Evolutionary conservation across 805 yeast species (phyloP).

Genomic region (Spathaspora arborariae): DNA sequence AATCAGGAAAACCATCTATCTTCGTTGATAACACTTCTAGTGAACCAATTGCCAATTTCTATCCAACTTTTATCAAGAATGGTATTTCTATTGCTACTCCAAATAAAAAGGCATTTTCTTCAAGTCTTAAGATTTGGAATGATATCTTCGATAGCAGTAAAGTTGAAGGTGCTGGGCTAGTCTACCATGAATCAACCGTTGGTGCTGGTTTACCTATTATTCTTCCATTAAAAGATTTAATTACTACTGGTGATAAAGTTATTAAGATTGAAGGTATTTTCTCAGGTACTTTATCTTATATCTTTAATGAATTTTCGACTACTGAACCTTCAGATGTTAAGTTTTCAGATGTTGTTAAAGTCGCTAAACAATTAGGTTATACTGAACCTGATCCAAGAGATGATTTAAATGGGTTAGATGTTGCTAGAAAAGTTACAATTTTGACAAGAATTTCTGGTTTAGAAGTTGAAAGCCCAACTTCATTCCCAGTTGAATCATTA

Average conservation of each 20-base stretch:
- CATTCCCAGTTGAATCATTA: slow-evolving; percentile 91
- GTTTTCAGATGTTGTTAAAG: slow-evolving; percentile 85
- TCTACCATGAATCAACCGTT: slow-evolving; percentile 97
- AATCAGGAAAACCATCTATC: slow-evolving; percentile 71
- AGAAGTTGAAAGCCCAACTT: slow-evolving; percentile 77
- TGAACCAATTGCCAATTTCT: slow-evolving; percentile 68
- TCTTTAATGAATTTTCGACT: slow-evolving; percentile 89
- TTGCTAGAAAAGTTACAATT: slow-evolving; percentile 96
- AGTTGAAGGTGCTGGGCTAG: slow-evolving; percentile 59
- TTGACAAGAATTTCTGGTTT: slow-evolving; percentile 91
- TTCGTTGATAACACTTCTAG: slow-evolving; percentile 94
- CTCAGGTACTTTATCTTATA: slow-evolving; percentile 92
- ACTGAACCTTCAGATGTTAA: slow-evolving; percentile 53
- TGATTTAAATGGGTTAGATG: slow-evolving; percentile 96
- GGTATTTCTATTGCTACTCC: slow-evolving; percentile 97
- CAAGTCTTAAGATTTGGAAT: slow-evolving; percentile 72
- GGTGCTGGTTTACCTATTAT: slow-evolving; percentile 98
- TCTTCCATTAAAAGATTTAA: slow-evolving; percentile 81
- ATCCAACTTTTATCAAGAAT: slow-evolving; percentile 65
- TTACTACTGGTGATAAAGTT: slow-evolving; percentile 90
- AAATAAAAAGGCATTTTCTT: slow-evolving; percentile 94
- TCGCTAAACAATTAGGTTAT: slow-evolving; percentile 89
- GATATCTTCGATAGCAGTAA: slow-evolving; percentile 57
- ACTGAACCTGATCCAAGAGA: slow-evolving; percentile 99
- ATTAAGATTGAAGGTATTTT: slow-evolving; percentile 92